Base-by-base conservation (phyloP, 1,284 basidiomycete genomes). In the Malassezia slooffiae region DNA sequence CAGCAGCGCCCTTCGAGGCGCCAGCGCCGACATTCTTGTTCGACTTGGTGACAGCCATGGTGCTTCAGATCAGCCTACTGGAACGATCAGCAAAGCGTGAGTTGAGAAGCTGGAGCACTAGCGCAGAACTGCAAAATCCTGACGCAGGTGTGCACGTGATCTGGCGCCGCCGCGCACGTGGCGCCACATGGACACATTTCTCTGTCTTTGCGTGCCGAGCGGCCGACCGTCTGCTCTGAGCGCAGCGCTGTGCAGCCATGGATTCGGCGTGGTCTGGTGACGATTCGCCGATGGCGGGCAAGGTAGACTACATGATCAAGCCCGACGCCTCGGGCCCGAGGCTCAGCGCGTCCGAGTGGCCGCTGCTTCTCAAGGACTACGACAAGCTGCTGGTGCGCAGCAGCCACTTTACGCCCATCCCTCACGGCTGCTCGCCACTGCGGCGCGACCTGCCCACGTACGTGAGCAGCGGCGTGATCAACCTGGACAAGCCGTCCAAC, bases 401-500 rank as follows among this genome's bases (percentile, higher is more conserved):
- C 35, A 83, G 84, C 50, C 93, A 99, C 75, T 99, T 96, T 71
- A 97, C 93, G 7, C 93, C 93, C 54, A 95, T 99, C 66, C 88
- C 91, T 74, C 79, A 53, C 84, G 89, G 60, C 80, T 71, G 83
- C 72, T 86, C 82, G 61, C 91, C 90, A 24, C 75, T 96, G 63
- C 95, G 93, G 75, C 81, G 91, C 45, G 90, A 96, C 67, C 82
- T 96, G 44, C 74, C 77, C 20, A 77, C 79, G 47, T 96, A 97
- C 73, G 80, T 97, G 72, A 89, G 89, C 82, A 88, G 89, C 52
- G 93, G 93, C 60, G 87, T 95, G 47, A 97, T 99, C 72, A 96
- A 97, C 75, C 77, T 97, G 58, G 93, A 99, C 79, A 99, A 99
- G 72, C 93, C 93, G 20, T 96, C 91, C 36, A 99, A 97, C 74